Conservation (phyloP, 768 basidiomycete species). For the Lyophyllum shimeji region DNA sequence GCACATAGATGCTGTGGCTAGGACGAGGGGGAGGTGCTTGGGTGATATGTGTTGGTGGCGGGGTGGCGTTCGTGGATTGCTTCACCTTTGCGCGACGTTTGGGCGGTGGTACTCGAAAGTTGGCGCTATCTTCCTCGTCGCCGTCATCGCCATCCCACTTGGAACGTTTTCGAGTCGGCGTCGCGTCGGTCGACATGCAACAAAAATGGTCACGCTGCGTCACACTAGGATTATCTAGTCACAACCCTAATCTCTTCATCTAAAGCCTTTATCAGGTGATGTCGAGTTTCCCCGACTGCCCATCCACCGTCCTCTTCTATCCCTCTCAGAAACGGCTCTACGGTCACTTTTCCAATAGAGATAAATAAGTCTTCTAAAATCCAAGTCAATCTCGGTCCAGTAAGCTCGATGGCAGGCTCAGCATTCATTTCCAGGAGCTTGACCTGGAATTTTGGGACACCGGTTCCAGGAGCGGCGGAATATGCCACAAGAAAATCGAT, state of each 20-base stretch:
- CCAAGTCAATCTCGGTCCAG: constrained; percentile 79
- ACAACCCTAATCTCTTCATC: constrained; percentile 46
- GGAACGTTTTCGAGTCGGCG: constrained; percentile 71
- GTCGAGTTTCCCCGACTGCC: constrained; percentile 49
- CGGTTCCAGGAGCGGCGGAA: constrained; percentile 14
- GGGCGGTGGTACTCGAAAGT: constrained; percentile 33
- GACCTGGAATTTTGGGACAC: constrained; percentile 45
- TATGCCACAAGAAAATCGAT: constrained; percentile 85
- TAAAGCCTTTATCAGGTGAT: constrained; percentile 68
- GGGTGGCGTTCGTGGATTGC: constrained; percentile 22
- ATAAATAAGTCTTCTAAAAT: constrained; percentile 80
- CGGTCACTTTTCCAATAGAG: constrained; percentile 63
- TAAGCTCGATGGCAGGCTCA: constrained; percentile 94
- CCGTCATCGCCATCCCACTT: constrained; percentile 66
- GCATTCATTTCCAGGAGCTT: constrained; percentile 91
- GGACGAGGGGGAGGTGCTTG: constrained; percentile 22
- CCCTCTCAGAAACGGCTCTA: constrained; percentile 62
- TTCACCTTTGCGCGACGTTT: constrained; percentile 59
- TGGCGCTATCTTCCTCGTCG: constrained; percentile 28
- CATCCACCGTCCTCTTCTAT: constrained; percentile 29
- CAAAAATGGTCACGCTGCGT: background rate
- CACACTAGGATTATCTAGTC: background rate
- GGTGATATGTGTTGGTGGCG: constrained; percentile 14
- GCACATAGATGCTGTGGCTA: constrained; percentile 68
- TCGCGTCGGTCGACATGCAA: constrained; percentile 34